These are phyloP conservation scores for Coemansia sp. DNA, from an alignment of 192 early-diverging fungal species.

Conservation along the genomic window DNA sequence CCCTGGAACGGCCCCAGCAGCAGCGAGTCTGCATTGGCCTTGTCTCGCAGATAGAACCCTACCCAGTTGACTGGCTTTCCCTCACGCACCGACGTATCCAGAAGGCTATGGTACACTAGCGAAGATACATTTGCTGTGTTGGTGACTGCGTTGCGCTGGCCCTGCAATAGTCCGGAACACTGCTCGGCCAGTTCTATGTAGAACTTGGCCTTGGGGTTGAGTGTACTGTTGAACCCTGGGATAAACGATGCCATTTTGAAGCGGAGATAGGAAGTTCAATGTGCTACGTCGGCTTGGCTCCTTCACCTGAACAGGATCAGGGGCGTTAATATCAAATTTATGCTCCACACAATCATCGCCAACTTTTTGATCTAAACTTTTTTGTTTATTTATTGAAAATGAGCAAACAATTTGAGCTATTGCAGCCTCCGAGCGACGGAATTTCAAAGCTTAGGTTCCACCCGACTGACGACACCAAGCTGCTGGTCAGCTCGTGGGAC, in stretches of 20 bases:
- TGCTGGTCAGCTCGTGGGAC: slow-evolving; percentile 92
- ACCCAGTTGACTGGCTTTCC: slow-evolving; percentile 73
- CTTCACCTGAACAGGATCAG: background rate
- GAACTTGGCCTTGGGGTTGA: slow-evolving; percentile 65
- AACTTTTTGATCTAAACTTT: background rate
- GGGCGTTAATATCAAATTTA: background rate
- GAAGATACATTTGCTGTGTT: slow-evolving; percentile 82
- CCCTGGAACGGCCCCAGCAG: slow-evolving; percentile 92
- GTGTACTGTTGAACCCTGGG: slow-evolving; percentile 42
- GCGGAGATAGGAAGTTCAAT: background rate
- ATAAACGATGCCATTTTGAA: slow-evolving; percentile 36
- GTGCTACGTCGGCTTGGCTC: background rate
- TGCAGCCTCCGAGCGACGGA: slow-evolving; percentile 80
- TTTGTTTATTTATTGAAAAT: slow-evolving; percentile 12
- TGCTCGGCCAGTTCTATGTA: slow-evolving; percentile 65
- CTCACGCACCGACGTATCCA: slow-evolving; percentile 61
- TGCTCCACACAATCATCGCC: background rate
- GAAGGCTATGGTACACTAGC: slow-evolving; percentile 74
- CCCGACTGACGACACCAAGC: slow-evolving; percentile 60
- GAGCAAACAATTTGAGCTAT: slow-evolving; percentile 68
- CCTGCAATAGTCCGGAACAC: slow-evolving; percentile 65
- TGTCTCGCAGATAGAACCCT: slow-evolving; percentile 78
- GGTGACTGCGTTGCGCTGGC: slow-evolving; percentile 66
- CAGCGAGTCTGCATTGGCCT: slow-evolving; percentile 43
- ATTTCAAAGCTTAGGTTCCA: slow-evolving; percentile 77